These are phyloP conservation scores for Fusarium nelsonii DNA, from an alignment of 2,329 filamentous ascomycete species.

Conservation along the genomic window DNA sequence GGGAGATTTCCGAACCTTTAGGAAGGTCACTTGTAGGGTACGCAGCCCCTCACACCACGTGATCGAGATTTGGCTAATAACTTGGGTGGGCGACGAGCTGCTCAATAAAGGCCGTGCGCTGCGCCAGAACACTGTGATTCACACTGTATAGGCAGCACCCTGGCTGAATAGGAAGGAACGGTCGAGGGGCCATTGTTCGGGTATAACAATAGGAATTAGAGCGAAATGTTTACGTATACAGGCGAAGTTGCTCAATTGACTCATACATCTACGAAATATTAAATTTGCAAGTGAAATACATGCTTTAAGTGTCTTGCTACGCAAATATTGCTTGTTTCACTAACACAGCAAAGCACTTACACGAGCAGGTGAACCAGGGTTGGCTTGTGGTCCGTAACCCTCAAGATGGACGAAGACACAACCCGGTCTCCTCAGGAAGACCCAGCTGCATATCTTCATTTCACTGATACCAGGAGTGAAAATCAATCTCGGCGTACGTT, in stretches of 20 bases:
- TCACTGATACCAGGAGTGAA: slow-evolving; percentile 43
- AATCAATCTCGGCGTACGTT: slow-evolving; percentile 47
- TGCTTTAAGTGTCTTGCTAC: slow-evolving; percentile 10
- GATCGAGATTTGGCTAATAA: slow-evolving; percentile 17
- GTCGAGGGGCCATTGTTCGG: slow-evolving; percentile 18
- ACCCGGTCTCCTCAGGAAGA: slow-evolving; percentile 13
- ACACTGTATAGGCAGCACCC: not conserved
- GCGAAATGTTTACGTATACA: not conserved
- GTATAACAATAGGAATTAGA: slow-evolving; percentile 10
- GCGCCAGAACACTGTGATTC: rapidly evolving
- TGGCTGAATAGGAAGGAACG: slow-evolving; percentile 16
- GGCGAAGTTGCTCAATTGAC: not conserved
- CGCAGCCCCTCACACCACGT: slow-evolving; percentile 55
- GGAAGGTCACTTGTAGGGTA: slow-evolving; percentile 52
- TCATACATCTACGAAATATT: not conserved
- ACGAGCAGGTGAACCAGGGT: slow-evolving; percentile 16
- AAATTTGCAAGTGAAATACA: not conserved
- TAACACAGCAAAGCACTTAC: slow-evolving; percentile 38
- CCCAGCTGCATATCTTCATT: slow-evolving; percentile 47
- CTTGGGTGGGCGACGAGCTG: slow-evolving; percentile 10
- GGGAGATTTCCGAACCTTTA: slow-evolving; percentile 47
- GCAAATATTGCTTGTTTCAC: slow-evolving; percentile 1
- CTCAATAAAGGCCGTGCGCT: not conserved
- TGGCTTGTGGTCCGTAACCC: not conserved
- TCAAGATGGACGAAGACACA: slow-evolving; percentile 39